Percentiles rank a stretch among this genome's conserved stretches.
Conservation (phyloP, 495 filamentous ascomycete genomes). For the Xanthoparmelia taractica region DNA sequence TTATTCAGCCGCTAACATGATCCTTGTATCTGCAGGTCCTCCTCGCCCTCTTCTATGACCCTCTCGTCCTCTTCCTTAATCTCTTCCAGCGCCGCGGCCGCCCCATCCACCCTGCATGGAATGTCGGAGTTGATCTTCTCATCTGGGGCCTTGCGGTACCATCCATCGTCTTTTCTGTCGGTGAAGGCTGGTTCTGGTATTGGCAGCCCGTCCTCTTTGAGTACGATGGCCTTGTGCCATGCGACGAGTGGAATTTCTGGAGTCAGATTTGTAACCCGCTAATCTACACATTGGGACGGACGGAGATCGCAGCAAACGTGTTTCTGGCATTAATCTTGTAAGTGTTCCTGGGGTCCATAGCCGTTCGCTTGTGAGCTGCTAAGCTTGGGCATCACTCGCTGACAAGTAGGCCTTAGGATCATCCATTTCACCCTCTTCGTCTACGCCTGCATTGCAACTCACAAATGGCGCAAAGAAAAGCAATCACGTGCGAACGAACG, state of each 20-base stretch:
- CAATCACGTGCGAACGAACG: conserved; percentile 7
- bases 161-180: conserved; percentile 23
- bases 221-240: conserved; percentile 17
- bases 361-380: background rate
- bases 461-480: conserved; percentile 18
- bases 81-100: conserved; percentile 20
- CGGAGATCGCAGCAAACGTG: conserved; percentile 27
- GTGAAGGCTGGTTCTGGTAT: conserved; percentile 27
- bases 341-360: background rate
- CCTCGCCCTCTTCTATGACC: conserved; percentile 25
- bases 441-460: conserved; percentile 22
- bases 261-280: conserved; percentile 21
- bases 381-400: background rate
- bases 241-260: conserved; percentile 21
- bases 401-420: conserved; percentile 9
- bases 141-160: conserved; percentile 26
- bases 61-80: conserved; percentile 20
- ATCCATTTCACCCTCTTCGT: conserved; percentile 27
- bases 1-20: conserved; percentile 2
- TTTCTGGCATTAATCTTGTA: conserved; percentile 25
- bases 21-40: conserved; percentile 15
- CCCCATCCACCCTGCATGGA: conserved; percentile 24
- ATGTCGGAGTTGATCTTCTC: conserved; percentile 23
- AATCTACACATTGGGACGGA: conserved; percentile 25
- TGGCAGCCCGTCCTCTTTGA: conserved; percentile 24